Evolutionary conservation across 345 rosid species (phyloP).

Genomic region (Xanthoceras sorbifolium): DNA sequence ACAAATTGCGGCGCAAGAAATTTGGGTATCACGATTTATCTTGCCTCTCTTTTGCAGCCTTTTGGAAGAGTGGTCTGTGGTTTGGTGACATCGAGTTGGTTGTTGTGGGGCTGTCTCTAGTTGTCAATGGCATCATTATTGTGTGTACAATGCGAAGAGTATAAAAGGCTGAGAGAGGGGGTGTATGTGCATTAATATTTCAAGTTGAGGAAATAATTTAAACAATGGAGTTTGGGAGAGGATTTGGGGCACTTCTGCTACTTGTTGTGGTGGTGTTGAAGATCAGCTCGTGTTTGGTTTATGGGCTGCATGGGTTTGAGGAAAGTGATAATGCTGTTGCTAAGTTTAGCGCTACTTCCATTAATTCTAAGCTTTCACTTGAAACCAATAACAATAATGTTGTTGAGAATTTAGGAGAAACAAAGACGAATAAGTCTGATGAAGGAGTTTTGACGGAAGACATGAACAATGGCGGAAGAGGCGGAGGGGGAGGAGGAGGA

Average conservation of each 20-base stretch:
- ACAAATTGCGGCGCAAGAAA: constrained; percentile 38
- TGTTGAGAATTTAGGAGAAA: constrained; percentile 20
- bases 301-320: constrained; percentile 36
- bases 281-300: constrained; percentile 31
- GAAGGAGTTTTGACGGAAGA: constrained; percentile 12
- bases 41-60: constrained; percentile 31
- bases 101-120: constrained; percentile 32
- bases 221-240: constrained; percentile 26
- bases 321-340: constrained; percentile 24
- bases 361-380: neutral
- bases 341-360: constrained; percentile 20
- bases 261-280: constrained; percentile 14
- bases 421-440: constrained; percentile 16
- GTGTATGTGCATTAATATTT: neutral
- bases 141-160: neutral
- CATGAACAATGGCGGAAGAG: constrained; percentile 22
- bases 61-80: constrained; percentile 3
- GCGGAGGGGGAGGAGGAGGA: constrained; percentile 18
- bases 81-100: constrained; percentile 17
- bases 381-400: constrained; percentile 3
- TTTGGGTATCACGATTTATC: neutral
- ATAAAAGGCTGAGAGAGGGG: constrained; percentile 16
- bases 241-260: constrained; percentile 25
- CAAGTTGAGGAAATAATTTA: constrained; percentile 6
- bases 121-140: constrained; percentile 2